A percentile compares a stretch with the other conserved stretches of the same genome.
These are phyloP conservation scores for Pichia californica DNA, from an alignment of 805 yeast genomes.

Conservation along the genomic window DNA sequence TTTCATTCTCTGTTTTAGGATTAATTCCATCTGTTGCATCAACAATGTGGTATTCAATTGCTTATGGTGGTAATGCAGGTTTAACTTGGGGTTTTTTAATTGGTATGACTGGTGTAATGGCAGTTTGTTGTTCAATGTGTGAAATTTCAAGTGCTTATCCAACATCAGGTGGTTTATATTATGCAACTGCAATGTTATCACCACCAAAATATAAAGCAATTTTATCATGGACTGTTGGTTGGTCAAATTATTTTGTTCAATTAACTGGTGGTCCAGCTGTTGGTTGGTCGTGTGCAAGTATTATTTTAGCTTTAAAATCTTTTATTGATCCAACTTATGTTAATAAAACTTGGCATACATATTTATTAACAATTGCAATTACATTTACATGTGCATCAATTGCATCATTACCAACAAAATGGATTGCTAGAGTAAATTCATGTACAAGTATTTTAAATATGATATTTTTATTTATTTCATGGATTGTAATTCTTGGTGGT, in stretches of 20 bases:
- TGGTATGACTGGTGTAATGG: constrained; percentile 48
- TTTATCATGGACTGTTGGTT: constrained; percentile 57
- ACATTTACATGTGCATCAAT: constrained; percentile 41
- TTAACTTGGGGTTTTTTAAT: constrained; percentile 56
- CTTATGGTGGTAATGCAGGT: constrained; percentile 58
- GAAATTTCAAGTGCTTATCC: constrained; percentile 63
- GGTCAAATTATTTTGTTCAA: constrained; percentile 61
- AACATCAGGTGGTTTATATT: constrained; percentile 62
- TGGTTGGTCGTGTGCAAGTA: constrained; percentile 47
- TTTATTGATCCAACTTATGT: constrained; percentile 34
- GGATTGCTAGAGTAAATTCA: constrained; percentile 46
- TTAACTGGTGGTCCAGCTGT: constrained; percentile 59
- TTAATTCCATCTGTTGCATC: constrained; percentile 63
- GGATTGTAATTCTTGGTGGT: constrained; percentile 48
- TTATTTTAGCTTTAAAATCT: constrained; percentile 47
- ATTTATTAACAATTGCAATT: constrained; percentile 45
- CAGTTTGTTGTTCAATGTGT: constrained; percentile 57
- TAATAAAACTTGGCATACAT: constrained; percentile 44
- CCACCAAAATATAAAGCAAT: constrained; percentile 49
- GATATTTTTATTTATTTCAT: constrained; percentile 43
- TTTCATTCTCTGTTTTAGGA: constrained; percentile 59
- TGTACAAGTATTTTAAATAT: constrained; percentile 44
- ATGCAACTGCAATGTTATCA: constrained; percentile 57
- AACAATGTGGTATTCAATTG: constrained; percentile 50
- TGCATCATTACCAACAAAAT: constrained; percentile 48